phyloP scores from a whole-genome alignment of 164 flowering plant species.

The Santalum album region DNA sequence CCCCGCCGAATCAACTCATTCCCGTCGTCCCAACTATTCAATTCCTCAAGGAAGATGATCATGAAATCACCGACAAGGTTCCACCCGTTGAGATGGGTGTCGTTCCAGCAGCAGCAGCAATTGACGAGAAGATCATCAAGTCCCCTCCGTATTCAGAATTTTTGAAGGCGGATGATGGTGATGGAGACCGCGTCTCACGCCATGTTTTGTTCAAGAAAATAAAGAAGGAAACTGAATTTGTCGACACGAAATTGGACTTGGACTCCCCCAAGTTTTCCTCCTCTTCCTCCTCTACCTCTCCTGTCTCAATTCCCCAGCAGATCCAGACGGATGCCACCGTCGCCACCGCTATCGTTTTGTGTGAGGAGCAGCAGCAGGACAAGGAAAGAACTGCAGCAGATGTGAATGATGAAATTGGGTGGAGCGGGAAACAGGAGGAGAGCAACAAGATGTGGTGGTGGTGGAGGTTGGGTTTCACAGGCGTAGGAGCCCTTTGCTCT shows the following conservation, averaged over 20 bases:
- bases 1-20: slow-evolving; percentile 22
- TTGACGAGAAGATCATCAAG: too few species aligned
- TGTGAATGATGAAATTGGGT: background rate
- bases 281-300: too few species aligned
- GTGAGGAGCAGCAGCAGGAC: too few species aligned
- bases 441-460: slow-evolving; percentile 22
- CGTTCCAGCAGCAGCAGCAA: background rate
- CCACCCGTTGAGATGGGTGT: slow-evolving; percentile 14
- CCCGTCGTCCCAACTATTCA: too few species aligned
- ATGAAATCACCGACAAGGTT: slow-evolving; percentile 6
- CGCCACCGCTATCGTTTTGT: too few species aligned
- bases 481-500: slow-evolving; percentile 54
- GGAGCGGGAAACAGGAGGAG: slow-evolving; percentile 3
- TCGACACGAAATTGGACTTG: slow-evolving; percentile 60
- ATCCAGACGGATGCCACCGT: slow-evolving; percentile 14
- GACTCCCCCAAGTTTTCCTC: slow-evolving; percentile 12
- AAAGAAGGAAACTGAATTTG: slow-evolving; percentile 42
- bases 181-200: slow-evolving; percentile 22
- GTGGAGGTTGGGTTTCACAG: slow-evolving; percentile 35
- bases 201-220: slow-evolving; percentile 34
- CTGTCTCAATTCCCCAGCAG: slow-evolving; percentile 18
- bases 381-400: too few species aligned
- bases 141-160: slow-evolving; percentile 2
- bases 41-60: background rate
- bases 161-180: slow-evolving; percentile 13